Conservation (phyloP, 257 asterid genomes). For the Solanum ahanhuiri region DNA sequence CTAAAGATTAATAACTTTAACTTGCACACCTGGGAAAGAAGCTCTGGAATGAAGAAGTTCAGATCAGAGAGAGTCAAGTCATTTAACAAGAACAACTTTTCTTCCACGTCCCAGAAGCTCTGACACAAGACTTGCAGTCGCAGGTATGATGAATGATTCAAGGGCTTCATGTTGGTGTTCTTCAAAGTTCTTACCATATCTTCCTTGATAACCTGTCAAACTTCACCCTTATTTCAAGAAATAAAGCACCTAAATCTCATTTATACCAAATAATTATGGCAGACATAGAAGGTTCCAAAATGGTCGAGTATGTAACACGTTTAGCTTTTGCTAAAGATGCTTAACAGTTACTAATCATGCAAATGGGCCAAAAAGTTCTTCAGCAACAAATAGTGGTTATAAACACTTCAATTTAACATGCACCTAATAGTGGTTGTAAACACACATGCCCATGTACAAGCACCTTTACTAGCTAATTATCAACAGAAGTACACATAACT, state of each 20-base stretch:
- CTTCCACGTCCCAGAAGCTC: constrained; percentile 89
- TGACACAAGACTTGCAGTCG: constrained; percentile 84
- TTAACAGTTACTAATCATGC: constrained; percentile 4
- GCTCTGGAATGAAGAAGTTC: constrained; percentile 61
- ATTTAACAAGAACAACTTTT: constrained; percentile 61
- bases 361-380: neutral
- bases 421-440: neutral
- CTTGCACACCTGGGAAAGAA: constrained; percentile 75
- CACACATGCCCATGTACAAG: neutral
- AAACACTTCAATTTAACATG: neutral
- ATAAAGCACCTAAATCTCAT: constrained; percentile 7
- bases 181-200: constrained; percentile 78
- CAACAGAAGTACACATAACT: neutral
- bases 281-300: neutral
- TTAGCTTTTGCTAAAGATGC: neutral
- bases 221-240: constrained; percentile 16
- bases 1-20: neutral
- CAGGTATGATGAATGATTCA: constrained; percentile 74
- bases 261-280: neutral
- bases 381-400: neutral
- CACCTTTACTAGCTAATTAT: neutral
- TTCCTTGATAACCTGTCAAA: constrained; percentile 82
- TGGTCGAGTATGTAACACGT: neutral
- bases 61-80: constrained; percentile 65
- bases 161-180: constrained; percentile 95